These are phyloP conservation scores for Pichia gijzeniarum DNA, from an alignment of 805 yeast species.

Conservation along the genomic window DNA sequence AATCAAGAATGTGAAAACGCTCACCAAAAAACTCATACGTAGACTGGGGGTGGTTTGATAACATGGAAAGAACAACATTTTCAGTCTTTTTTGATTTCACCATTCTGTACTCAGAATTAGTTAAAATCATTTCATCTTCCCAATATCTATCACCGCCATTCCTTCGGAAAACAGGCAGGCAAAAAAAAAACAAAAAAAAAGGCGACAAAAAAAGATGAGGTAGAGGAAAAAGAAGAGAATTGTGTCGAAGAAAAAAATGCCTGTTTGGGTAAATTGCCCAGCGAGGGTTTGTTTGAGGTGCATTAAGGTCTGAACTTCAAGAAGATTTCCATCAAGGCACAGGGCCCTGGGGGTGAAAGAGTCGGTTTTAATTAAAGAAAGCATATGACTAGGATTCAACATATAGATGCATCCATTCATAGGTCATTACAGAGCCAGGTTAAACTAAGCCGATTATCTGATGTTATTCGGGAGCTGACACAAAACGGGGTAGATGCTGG, in stretches of 20 bases:
- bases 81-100: background rate
- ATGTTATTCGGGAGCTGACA: conserved; percentile 43
- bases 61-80: background rate
- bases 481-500: conserved; percentile 52
- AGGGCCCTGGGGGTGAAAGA: background rate
- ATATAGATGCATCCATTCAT: background rate
- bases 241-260: background rate
- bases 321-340: too few relatives aligned
- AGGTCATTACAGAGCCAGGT: conserved; percentile 24
- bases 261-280: too few relatives aligned
- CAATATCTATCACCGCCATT: too few relatives aligned
- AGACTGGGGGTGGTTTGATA: background rate
- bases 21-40: conserved; percentile 3
- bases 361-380: too few relatives aligned
- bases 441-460: conserved; percentile 30
- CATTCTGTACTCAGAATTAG: conserved; percentile 3
- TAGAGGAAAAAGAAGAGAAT: too few relatives aligned
- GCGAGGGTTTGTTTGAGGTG: too few relatives aligned
- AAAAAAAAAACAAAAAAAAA: too few relatives aligned
- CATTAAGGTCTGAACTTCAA: too few relatives aligned
- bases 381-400: conserved; percentile 6
- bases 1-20: background rate
- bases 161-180: too few relatives aligned
- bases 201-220: too few relatives aligned
- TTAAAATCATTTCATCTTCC: background rate